Evolutionary conservation across 2,329 filamentous ascomycete species (phyloP).

Genomic region (Botrytis elliptica): DNA sequence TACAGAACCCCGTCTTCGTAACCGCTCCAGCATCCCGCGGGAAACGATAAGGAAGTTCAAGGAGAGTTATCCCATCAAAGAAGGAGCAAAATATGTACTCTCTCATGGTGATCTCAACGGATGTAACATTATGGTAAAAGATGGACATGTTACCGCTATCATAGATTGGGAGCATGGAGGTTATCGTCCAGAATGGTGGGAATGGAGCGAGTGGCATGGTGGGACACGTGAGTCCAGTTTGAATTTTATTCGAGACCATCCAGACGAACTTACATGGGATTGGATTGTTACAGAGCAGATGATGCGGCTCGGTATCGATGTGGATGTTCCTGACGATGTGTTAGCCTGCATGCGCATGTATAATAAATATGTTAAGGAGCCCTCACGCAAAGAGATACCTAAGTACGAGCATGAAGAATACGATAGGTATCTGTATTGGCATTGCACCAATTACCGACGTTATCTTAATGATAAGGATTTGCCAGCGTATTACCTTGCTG

Average conservation of each 20-base stretch:
- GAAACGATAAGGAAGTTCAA: not conserved
- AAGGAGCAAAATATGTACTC: slow-evolving; percentile 1
- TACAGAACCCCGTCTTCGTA: not conserved
- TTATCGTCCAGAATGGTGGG: slow-evolving; percentile 6
- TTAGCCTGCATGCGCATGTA: not conserved
- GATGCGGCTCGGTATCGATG: not conserved
- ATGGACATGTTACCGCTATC: slow-evolving; percentile 10
- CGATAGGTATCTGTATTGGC: not conserved
- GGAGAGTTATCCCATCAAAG: not conserved
- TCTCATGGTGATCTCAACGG: not conserved
- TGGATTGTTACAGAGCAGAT: rapidly evolving
- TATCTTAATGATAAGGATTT: rapidly evolving
- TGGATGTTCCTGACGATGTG: not conserved
- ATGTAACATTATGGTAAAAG: not conserved
- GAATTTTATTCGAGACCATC: not conserved
- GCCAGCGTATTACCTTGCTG: rapidly evolving
- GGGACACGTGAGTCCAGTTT: rapidly evolving
- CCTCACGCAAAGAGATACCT: rapidly evolving
- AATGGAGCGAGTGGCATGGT: not conserved
- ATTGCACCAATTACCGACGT: not conserved
- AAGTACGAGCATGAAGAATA: not conserved
- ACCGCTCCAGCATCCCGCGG: rapidly evolving
- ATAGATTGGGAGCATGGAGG: slow-evolving; percentile 13
- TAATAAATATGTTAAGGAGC: not conserved
- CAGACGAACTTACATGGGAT: rapidly evolving